phyloP scores from a whole-genome alignment of 495 filamentous ascomycete genomes.

The Aspergillus indologenus region DNA sequence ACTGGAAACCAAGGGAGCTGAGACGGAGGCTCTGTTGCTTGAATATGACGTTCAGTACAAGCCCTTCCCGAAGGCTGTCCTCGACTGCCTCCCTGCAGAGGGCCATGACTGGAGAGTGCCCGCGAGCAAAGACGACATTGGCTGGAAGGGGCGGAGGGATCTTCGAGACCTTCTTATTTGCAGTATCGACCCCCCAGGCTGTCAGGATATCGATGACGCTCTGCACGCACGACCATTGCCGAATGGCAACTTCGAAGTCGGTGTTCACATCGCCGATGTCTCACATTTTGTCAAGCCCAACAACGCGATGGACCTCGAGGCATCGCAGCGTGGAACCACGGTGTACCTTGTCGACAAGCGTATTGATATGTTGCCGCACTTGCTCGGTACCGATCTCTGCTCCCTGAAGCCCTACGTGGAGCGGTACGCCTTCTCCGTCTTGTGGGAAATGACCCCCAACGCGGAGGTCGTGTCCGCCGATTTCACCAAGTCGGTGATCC shows the following conservation, averaged over 20 bases:
- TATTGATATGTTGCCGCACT: conserved; percentile 97
- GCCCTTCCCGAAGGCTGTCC: conserved; percentile 90
- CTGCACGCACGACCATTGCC: conserved; percentile 80
- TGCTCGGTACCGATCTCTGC: conserved; percentile 93
- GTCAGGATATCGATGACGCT: conserved; percentile 97
- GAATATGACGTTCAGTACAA: conserved; percentile 98
- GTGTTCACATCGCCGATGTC: conserved; percentile 98
- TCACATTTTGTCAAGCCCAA: conserved; percentile 97
- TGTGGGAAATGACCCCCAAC: conserved; percentile 87
- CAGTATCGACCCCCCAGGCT: conserved; percentile 94
- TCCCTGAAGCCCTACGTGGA: conserved; percentile 97
- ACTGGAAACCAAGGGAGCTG: conserved; percentile 89
- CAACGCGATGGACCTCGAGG: conserved; percentile 95
- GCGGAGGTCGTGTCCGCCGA: conserved; percentile 77
- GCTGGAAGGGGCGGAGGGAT: conserved; percentile 82
- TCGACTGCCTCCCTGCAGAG: conserved; percentile 88
- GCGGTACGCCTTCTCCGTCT: conserved; percentile 90
- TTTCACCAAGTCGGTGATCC: conserved; percentile 97
- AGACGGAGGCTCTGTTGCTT: conserved; percentile 90
- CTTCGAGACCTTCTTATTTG: conserved; percentile 84
- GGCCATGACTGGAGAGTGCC: conserved; percentile 96
- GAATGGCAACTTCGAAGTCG: conserved; percentile 94
- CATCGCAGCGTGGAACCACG: conserved; percentile 88
- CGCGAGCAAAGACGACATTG: conserved; percentile 65
- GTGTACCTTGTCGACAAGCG: conserved; percentile 98